Base-by-base conservation (phyloP, 1,139 yeast genomes). In the Zygosaccharomyces sapae region DNA sequence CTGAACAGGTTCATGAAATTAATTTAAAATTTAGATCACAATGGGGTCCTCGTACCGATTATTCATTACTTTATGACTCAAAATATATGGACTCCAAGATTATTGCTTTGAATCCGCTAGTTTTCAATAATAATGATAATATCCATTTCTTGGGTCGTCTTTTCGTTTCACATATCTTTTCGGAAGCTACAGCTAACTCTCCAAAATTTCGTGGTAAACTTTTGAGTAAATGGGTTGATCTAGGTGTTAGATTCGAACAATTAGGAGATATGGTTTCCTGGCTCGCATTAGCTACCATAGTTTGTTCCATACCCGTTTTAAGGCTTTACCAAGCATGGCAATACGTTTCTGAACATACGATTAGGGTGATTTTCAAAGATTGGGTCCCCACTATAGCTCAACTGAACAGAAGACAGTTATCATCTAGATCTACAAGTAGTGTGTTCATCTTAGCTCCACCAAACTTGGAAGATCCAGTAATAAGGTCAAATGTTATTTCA, bases 301-400 rank as follows among this genome's bases (percentile, higher is more conserved):
- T 90, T 2, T 83, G 95, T 58, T 86, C 96, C 0, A 81, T 85
- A 47, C 95, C 97, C 0, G 75, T 90, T 2, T 70, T 90, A 49
- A 75, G 98, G 54, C 70, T 92, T 44, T 71, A 78, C 24, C 77
- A 78, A 52, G 76, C 89, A 2, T 92, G 98, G 98, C 72, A 84
- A 7, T 71, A 74, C 48, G 87, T 90, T 3, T 78, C 86, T 10
- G 73, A 75, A n/a, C 79, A 77, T 33, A 74, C 79, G 43, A 69
- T 87, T 46, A 81, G 79, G 52, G 70, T 80, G 4, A 79, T 89
- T 38, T 79, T 83, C 43, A 81, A 82, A 49, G 95, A 86, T 58
- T 92, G 97, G 97, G 88, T 95, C 0, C 96, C 95, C 0, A 95
- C 92, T 22, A 82, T 88, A 24, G 88, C 86, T 67, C 97, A 90